phyloP scores from a whole-genome alignment of 1,284 basidiomycete species.

The Mixia osmundae region DNA sequence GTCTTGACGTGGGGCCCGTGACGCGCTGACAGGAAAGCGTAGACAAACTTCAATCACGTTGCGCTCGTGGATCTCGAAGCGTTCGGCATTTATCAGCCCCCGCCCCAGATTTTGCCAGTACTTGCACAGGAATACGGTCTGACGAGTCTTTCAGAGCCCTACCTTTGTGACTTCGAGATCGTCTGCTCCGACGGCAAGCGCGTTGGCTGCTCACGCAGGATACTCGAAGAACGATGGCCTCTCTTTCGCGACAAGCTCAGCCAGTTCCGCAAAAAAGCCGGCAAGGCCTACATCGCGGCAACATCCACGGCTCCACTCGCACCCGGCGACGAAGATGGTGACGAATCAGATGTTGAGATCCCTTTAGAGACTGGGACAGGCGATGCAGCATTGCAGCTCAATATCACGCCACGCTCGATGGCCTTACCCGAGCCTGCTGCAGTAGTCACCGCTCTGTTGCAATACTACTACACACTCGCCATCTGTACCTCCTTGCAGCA shows the following conservation, averaged over 20 bases:
- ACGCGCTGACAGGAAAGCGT: slow-evolving; percentile 39
- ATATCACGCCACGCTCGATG: slow-evolving; percentile 51
- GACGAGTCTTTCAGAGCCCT: slow-evolving; percentile 8
- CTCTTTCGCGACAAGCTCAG: slow-evolving; percentile 56
- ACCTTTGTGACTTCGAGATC: slow-evolving; percentile 53
- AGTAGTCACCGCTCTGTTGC: slow-evolving; percentile 62
- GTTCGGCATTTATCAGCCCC: slow-evolving; percentile 77
- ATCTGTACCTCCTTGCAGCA: slow-evolving; percentile 74
- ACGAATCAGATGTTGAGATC: neutral
- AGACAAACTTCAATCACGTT: slow-evolving; percentile 74
- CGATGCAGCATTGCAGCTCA: slow-evolving; percentile 31
- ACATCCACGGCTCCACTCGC: neutral
- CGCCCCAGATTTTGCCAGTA: slow-evolving; percentile 32
- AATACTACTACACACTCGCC: slow-evolving; percentile 73
- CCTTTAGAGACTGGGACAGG: neutral
- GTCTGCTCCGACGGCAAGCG: slow-evolving; percentile 69
- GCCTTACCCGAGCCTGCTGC: slow-evolving; percentile 69
- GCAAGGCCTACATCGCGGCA: neutral
- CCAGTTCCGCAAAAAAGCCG: slow-evolving; percentile 4
- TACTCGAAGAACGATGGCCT: slow-evolving; percentile 68
- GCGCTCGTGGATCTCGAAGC: slow-evolving; percentile 75
- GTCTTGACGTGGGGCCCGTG: neutral
- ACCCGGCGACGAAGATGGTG: neutral
- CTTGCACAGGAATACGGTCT: slow-evolving; percentile 13
- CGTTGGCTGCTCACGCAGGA: slow-evolving; percentile 52